Percentiles rank a stretch among this genome's conserved stretches.
Conservation (phyloP, 1,284 basidiomycete species). For the Pseudozyma sp. region DNA sequence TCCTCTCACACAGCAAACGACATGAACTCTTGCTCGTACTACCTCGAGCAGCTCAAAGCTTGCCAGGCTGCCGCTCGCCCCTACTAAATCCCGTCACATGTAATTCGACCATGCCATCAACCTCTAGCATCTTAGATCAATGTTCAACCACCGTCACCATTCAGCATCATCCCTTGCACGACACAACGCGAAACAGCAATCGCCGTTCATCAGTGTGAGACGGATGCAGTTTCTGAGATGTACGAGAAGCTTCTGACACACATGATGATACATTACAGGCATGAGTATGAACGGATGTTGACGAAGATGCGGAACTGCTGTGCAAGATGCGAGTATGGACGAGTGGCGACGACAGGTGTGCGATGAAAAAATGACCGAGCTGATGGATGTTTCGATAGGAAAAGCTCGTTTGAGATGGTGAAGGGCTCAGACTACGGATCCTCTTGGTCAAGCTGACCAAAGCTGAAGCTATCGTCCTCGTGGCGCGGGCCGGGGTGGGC, state of each 20-base stretch:
- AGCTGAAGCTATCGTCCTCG: conserved; percentile 35
- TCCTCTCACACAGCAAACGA: conserved; percentile 69
- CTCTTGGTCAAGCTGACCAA: conserved; percentile 33
- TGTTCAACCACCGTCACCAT: conserved; percentile 25
- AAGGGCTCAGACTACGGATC: conserved; percentile 9
- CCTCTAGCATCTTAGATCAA: conserved; percentile 18
- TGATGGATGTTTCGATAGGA: too few relatives aligned
- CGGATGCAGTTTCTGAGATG: conserved; percentile 2
- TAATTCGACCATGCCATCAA: not conserved
- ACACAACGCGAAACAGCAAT: too few relatives aligned
- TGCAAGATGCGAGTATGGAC: conserved; percentile 3
- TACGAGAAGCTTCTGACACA: conserved; percentile 1
- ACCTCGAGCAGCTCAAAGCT: conserved; percentile 71
- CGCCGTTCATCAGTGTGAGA: not conserved
- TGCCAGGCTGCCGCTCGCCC: conserved; percentile 67
- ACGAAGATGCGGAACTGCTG: not conserved
- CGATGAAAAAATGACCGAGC: not conserved
- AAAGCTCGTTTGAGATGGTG: not conserved
- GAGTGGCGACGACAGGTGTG: not conserved
- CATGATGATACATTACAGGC: not conserved
- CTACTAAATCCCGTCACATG: conserved; percentile 45
- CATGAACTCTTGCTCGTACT: conserved; percentile 73
- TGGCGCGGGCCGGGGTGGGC: conserved; percentile 34
- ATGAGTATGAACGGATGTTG: not conserved
- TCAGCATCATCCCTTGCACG: not conserved